Evolutionary conservation across 73 alveolate genomes (phyloP), one percentile per base, ranked within the genome.

Genomic region (Paramecium octaurelia): DNA sequence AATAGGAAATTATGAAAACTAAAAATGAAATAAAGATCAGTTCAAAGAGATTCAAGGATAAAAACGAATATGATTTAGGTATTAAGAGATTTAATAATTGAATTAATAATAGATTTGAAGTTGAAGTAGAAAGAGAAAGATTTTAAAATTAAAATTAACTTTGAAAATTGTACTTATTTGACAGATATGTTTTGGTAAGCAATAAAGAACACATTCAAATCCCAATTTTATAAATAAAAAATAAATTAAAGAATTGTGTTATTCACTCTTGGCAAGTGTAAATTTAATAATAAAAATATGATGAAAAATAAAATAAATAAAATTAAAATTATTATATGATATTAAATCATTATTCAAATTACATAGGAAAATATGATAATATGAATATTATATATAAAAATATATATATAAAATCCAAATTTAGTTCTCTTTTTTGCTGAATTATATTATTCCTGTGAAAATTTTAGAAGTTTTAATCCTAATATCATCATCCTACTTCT

Each of bases 261-360:
- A 11, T 9, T 12, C 14, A 14, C 12, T 44, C 18, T 6, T 20
- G 9, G 3, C 57, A 31, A 43, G 24, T 40, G 11, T 54, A 54
- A 54, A 54, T 54, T 18, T 54, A 54, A 2, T 54, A 54, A 54
- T 54, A 20, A 80, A 77, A 44, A 24, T 44, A 80, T 9, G 77
- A 80, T 10, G 21, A 42, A 35, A 12, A 80, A 42, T 18, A 42
- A n/a, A 80, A 21, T 24, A 43, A 80, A 44, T 20, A 80, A 38
- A 80, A 80, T 80, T 77, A 46, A 80, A 36, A 24, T 75, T 80
- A 16, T 80, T 80, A 46, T 75, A 80, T 23, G 90, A 43, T 35
- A 80, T 80, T 24, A 23, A 80, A 80, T 80, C 91, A 40, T 40
- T 80, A 64, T 44, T 80, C 14, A 80, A 80, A 48, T 48, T 40